phyloP scores from a whole-genome alignment of 768 basidiomycete species.

The Lyophyllum decastes region DNA sequence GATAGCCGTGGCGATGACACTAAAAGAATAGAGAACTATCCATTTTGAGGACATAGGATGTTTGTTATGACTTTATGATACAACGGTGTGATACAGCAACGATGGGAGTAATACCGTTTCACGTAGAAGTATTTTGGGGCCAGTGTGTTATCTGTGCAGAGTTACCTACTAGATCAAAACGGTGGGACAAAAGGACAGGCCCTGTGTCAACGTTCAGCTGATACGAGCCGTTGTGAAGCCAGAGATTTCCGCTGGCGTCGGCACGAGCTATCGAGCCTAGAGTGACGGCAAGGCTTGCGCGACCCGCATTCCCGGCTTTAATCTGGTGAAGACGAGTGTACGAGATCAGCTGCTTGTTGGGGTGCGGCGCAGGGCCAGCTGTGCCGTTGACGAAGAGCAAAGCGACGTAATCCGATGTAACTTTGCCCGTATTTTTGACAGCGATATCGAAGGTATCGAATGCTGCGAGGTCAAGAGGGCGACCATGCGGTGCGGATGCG shows the following conservation, averaged over 20 bases:
- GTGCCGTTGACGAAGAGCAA: slow-evolving; percentile 51
- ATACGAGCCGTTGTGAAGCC: slow-evolving; percentile 48
- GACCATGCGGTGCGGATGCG: slow-evolving; percentile 16
- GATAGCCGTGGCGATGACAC: slow-evolving; percentile 13
- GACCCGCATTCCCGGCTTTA: slow-evolving; percentile 22
- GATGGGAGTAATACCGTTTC: neutral
- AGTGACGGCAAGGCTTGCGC: slow-evolving; percentile 41
- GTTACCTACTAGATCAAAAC: slow-evolving; percentile 45
- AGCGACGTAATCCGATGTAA: slow-evolving; percentile 55
- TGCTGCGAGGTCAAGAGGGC: slow-evolving; percentile 39
- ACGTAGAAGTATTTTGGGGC: slow-evolving; percentile 25
- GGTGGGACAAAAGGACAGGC: slow-evolving; percentile 33
- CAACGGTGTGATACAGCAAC: neutral
- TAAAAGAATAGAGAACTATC: slow-evolving; percentile 20
- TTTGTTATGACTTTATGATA: neutral
- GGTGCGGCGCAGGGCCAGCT: slow-evolving; percentile 50
- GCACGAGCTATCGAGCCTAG: slow-evolving; percentile 51
- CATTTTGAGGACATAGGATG: slow-evolving; percentile 11
- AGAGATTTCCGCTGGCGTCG: slow-evolving; percentile 44
- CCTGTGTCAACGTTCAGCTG: slow-evolving; percentile 43
- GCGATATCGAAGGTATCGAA: slow-evolving; percentile 52
- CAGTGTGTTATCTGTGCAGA: slow-evolving; percentile 40
- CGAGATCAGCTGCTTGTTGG: slow-evolving; percentile 51
- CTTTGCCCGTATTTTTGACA: slow-evolving; percentile 49
- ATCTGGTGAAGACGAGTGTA: slow-evolving; percentile 43